phyloP scores from a whole-genome alignment of 495 filamentous ascomycete genomes.

The Xeromyces bisporus region DNA sequence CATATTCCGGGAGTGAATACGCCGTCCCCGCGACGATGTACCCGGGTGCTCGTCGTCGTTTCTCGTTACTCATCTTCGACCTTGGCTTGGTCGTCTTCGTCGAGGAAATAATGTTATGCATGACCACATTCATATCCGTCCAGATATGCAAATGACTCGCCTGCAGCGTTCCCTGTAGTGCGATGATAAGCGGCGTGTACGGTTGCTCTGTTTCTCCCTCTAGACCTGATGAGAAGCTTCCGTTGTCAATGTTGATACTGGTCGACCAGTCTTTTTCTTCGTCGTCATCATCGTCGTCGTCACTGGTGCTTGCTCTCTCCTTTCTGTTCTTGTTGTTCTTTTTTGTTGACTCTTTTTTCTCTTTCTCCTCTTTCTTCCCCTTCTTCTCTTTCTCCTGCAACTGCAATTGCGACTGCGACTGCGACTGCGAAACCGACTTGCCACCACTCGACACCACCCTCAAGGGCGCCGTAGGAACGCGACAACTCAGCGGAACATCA shows the following conservation, averaged over 20 bases:
- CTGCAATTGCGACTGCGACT: background rate
- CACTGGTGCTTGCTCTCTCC: no score
- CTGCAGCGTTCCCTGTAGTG: slow-evolving; percentile 76
- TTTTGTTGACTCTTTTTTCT: slow-evolving; percentile 2
- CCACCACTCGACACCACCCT: slow-evolving; percentile 6
- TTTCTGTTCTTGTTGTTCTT: slow-evolving; percentile 3
- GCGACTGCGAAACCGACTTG: no score
- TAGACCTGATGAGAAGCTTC: background rate
- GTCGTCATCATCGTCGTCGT: no score
- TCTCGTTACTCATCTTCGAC: slow-evolving; percentile 5
- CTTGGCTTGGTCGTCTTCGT: slow-evolving; percentile 8
- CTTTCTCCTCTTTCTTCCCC: background rate
- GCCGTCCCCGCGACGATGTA: slow-evolving; percentile 74
- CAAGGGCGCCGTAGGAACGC: slow-evolving; percentile 61
- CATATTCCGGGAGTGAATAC: slow-evolving; percentile 64
- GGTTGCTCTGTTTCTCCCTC: no score
- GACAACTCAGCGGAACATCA: slow-evolving; percentile 85
- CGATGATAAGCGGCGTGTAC: slow-evolving; percentile 60
- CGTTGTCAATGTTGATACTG: slow-evolving; percentile 16
- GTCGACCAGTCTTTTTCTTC: slow-evolving; percentile 10
- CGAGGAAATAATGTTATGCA: slow-evolving; percentile 46
- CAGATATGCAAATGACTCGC: slow-evolving; percentile 79
- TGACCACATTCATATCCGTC: slow-evolving; percentile 70
- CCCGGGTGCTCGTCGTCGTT: slow-evolving; percentile 32
- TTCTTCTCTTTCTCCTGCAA: background rate